Evolutionary conservation across 108 stramenopile species (phyloP), one percentile per base, ranked within the genome.

Genomic region (Cyclotella cryptica): DNA sequence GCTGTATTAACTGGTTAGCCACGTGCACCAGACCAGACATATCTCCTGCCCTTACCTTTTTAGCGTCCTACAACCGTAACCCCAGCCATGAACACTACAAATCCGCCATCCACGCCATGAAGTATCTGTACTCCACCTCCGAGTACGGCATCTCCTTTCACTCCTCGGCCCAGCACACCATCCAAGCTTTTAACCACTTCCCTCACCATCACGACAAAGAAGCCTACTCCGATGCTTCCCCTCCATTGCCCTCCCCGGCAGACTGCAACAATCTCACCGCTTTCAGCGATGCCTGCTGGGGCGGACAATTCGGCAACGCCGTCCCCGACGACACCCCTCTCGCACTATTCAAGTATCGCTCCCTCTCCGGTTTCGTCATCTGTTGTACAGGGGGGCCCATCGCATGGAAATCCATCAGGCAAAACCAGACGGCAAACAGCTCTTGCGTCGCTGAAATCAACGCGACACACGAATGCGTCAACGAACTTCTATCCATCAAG

Each of bases 71-170:
- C n/a, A n/a, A n/a, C 17, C 35, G 39, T 10, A 62, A 65, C 0
- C 62, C 73, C 3, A 35, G 26, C 49, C 30, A 35, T 0, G 35
- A 29, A 12, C 47, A 74, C 51, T 51, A 30, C 12, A 51, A 74
- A 30, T 59, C 73, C 30, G 63, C 73, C 29, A 18, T 74, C 1
- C 60, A 74, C 53, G 73, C 28, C 30, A 28, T 74, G 29, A 64
- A 74, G 22, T 74, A 74, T 21, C 49, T 74, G 13, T 63, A 40
- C 62, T 41, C 39, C 21, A 74, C 73, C 1, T 41, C 35, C 15
- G 63, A 74, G 1, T 65, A 65, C 42, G 73, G 62, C 21, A 54
- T 74, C 17, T 52, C 73, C 15, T 74, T 43, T 19, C 69, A 70
- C 29, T 70, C 53, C 4, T 24, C 35, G 3, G 29, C 54, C 28